A percentile compares a stretch with the other conserved stretches of the same genome.
phyloP scores from a whole-genome alignment of 2,329 filamentous ascomycete species.

The Colletotrichum sp. region DNA sequence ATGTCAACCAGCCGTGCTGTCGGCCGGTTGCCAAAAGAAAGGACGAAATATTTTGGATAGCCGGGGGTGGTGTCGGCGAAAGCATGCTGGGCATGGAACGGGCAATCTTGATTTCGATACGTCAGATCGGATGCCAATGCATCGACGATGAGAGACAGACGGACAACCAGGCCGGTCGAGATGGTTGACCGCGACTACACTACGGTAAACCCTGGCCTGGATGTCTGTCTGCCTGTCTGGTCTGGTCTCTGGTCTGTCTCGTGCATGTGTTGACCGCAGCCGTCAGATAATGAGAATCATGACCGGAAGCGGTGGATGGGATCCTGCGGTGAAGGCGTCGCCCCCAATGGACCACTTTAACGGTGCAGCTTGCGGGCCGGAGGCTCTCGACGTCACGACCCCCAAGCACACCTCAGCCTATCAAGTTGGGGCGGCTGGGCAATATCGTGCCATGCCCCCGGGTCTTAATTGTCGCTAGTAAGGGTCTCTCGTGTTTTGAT shows the following conservation, averaged over 20 bases:
- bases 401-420: background rate
- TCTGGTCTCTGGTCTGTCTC: background rate
- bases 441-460: constrained; percentile 4
- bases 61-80: background rate
- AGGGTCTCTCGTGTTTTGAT: constrained; percentile 3
- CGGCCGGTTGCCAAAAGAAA: background rate
- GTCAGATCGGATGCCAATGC: background rate
- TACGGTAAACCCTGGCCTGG: background rate
- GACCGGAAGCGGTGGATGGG: background rate
- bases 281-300: background rate
- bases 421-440: background rate
- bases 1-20: background rate
- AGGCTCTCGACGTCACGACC: background rate
- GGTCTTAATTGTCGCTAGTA: constrained; percentile 3
- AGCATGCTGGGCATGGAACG: background rate
- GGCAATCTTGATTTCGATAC: background rate
- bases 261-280: background rate
- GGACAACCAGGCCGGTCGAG: background rate
- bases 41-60: background rate
- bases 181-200: background rate
- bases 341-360: background rate
- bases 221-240: background rate
- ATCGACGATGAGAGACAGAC: background rate
- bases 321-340: background rate
- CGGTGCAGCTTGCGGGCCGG: background rate